Percentiles rank a stretch among this genome's conserved stretches.
These are phyloP conservation scores for Elsinoe ampelina DNA, from an alignment of 2,329 filamentous ascomycete species.

Conservation along the genomic window DNA sequence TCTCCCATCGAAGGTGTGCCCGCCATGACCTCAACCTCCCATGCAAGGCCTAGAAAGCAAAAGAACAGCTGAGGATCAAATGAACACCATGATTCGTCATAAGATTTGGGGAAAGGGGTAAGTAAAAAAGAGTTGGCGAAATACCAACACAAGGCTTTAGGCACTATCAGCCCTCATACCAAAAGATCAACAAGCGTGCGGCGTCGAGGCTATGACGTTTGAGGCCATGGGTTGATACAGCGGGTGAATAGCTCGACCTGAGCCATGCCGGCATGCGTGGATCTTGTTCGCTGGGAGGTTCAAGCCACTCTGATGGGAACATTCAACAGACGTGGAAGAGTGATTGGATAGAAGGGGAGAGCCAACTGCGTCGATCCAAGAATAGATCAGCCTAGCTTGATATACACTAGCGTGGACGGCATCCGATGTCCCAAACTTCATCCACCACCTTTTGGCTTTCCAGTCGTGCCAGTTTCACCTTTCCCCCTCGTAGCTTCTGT, in stretches of 20 bases:
- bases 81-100: conserved; percentile 1
- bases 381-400: not conserved
- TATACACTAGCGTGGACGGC: not conserved
- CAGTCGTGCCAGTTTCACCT: not conserved
- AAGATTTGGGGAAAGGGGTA: not conserved
- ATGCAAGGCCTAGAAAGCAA: not conserved
- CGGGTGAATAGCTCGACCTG: not conserved
- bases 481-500: not conserved
- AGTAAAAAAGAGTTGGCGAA: not conserved
- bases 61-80: not conserved
- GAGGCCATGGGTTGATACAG: not conserved
- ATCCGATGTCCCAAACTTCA: not conserved
- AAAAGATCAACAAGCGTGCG: conserved; percentile 9
- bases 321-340: not conserved
- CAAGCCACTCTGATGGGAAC: not conserved
- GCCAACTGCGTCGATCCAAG: conserved; percentile 4
- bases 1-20: conserved; percentile 7
- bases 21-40: not conserved
- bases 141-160: conserved; percentile 8
- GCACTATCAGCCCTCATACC: conserved; percentile 1
- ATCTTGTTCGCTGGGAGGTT: not conserved
- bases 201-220: conserved; percentile 6
- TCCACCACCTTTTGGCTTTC: not conserved
- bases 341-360: not conserved
- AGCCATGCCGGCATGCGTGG: not conserved